phyloP scores from a whole-genome alignment of 2,329 filamentous ascomycete species.

The Colletotrichum lentis region DNA sequence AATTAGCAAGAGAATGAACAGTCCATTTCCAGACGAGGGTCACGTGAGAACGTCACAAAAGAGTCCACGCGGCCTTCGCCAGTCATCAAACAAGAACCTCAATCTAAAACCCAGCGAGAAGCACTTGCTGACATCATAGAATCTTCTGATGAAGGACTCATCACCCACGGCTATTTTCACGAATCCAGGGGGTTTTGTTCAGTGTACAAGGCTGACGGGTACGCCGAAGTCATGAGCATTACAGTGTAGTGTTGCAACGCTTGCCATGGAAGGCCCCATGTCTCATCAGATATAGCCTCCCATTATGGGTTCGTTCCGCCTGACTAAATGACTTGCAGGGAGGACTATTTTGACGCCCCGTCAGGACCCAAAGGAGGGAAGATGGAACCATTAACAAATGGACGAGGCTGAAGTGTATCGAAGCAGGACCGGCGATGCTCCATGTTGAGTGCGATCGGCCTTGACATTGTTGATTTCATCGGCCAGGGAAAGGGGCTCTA shows the following conservation, averaged over 20 bases:
- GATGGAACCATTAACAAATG: background rate
- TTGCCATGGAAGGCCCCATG: constrained; percentile 12
- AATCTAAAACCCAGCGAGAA: background rate
- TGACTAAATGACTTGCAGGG: constrained; percentile 31
- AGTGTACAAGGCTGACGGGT: background rate
- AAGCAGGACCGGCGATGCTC: background rate
- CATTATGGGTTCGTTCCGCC: constrained; percentile 15
- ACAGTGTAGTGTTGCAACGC: too few species aligned
- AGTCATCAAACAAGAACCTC: background rate
- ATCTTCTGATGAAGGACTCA: background rate
- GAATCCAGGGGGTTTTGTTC: background rate
- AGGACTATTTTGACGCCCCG: background rate
- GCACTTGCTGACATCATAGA: constrained; percentile 2
- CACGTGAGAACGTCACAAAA: background rate
- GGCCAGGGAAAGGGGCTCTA: background rate
- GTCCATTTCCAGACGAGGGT: background rate
- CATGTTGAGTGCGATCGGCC: background rate
- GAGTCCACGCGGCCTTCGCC: background rate
- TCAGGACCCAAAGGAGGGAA: constrained; percentile 1
- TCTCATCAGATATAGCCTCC: constrained; percentile 22
- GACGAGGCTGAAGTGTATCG: constrained; percentile 14
- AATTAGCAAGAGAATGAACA: background rate
- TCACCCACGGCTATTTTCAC: constrained; percentile 4
- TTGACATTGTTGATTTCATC: background rate
- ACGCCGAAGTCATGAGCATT: constrained; percentile 12